Evolutionary conservation across 768 basidiomycete species (phyloP), one percentile per base, ranked within the genome.

Genomic region (Phanerodontia chrysosporium): DNA sequence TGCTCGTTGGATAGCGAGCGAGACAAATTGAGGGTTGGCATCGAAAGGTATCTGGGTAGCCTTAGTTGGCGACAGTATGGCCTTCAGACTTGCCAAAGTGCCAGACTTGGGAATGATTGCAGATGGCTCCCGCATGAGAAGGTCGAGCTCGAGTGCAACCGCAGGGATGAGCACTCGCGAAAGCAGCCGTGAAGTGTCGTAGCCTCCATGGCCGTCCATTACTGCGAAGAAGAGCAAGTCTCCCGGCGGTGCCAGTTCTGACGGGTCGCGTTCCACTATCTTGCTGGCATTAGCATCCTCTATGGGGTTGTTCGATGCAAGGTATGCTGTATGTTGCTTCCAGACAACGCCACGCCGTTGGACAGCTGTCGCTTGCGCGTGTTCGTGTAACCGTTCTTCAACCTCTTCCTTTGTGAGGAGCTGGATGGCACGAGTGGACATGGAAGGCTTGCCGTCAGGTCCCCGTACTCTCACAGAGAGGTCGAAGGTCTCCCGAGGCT

Each of bases 191-290:
- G 92, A 94, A 1, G 96, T 98, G 53, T 92, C 81, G 36, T 75
- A 82, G 1, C 97, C 97, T 1, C 83, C 78, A 70, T 98, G 97
- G 2, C 95, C 94, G 65, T 95, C 94, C 86, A 96, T 89, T 35
- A 96, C 86, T 1, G 92, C 77, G 66, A 93, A 95, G 73, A 96
- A 90, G 45, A 93, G 76, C 60, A 89, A 80, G 66, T 92, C 90
- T 14, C 89, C 88, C 1, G 82, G 80, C 0, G 77, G 77, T 2
- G 81, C 77, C 10, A 81, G 77, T 63, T 86, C 83, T n/a, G 81
- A 74, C 2, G 74, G 74, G 66, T 90, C 85, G 39, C 86, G 78
- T 62, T 81, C 70, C 51, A 96, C 75, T 61, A 94, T 76, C 57
- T 86, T 84, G 60, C 81, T 79, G 3, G 90, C 83, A 63, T 87